A percentile compares a stretch with the other conserved stretches of the same genome.
Conservation (phyloP, 208 protist genomes). For the Trichomonas tenax region DNA sequence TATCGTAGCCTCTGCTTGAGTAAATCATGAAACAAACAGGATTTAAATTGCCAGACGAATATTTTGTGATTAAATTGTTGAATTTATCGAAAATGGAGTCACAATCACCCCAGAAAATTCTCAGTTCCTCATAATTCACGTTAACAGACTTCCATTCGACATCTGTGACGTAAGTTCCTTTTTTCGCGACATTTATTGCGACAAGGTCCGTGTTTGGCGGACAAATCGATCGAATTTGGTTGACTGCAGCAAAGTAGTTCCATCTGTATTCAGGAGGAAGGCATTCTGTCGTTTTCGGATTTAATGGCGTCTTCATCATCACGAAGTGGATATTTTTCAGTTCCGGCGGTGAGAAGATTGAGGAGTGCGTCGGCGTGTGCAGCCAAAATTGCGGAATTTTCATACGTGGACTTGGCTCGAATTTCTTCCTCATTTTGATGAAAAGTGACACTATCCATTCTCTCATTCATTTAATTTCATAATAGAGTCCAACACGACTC, state of each 20-base stretch:
- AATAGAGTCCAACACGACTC: not conserved
- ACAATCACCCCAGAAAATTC: not conserved
- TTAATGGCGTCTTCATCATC: not conserved
- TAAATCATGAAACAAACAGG: not conserved
- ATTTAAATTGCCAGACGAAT: not conserved
- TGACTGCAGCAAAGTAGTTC: not conserved
- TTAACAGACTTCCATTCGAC: not conserved
- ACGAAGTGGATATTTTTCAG: not conserved
- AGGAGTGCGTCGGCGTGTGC: not conserved
- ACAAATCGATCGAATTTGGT: not conserved
- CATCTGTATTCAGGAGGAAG: not conserved
- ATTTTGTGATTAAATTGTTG: not conserved
- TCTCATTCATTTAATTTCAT: too few relatives aligned
- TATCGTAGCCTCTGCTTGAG: not conserved
- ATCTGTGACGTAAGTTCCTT: not conserved
- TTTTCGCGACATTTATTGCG: not conserved
- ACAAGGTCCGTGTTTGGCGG: not conserved
- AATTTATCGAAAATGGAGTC: not conserved
- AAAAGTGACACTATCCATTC: not conserved
- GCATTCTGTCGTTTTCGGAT: not conserved
- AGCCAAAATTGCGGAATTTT: not conserved
- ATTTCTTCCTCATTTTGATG: not conserved
- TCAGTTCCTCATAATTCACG: not conserved
- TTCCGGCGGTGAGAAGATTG: not conserved
- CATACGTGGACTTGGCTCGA: not conserved